Percentiles rank a stretch among this genome's conserved stretches.
Conservation (phyloP, 2,329 filamentous ascomycete genomes). For the Fusarium papillatum region DNA sequence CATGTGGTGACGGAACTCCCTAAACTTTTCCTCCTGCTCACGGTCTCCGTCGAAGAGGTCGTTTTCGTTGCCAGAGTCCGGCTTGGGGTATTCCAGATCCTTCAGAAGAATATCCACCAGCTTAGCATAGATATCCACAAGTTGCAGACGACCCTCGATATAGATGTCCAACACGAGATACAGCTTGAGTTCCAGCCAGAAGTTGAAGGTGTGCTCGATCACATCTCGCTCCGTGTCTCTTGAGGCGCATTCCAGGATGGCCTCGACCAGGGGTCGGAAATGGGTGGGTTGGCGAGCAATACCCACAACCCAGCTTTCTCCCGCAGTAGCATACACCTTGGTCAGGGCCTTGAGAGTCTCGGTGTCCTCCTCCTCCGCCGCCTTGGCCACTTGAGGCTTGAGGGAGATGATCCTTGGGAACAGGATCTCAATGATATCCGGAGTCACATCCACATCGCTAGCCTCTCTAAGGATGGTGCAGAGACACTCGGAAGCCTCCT, state of each 20-base stretch:
- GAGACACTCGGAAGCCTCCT: slow-evolving; percentile 91
- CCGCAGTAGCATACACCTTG: slow-evolving; percentile 91
- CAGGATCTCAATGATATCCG: slow-evolving; percentile 84
- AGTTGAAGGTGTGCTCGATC: slow-evolving; percentile 93
- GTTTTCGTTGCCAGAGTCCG: slow-evolving; percentile 78
- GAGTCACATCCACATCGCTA: slow-evolving; percentile 90
- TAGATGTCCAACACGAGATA: slow-evolving; percentile 94
- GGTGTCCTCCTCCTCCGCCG: slow-evolving; percentile 84
- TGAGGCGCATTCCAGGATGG: slow-evolving; percentile 91
- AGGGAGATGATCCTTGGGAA: slow-evolving; percentile 86
- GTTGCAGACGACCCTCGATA: slow-evolving; percentile 81
- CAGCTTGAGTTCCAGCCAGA: slow-evolving; percentile 99
- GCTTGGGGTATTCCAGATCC: slow-evolving; percentile 88
- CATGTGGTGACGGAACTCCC: slow-evolving; percentile 97
- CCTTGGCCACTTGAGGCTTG: slow-evolving; percentile 80
- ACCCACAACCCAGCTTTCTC: slow-evolving; percentile 93
- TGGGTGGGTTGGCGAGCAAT: slow-evolving; percentile 87
- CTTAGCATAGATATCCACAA: slow-evolving; percentile 87
- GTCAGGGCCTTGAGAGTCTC: slow-evolving; percentile 92
- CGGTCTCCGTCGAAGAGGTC: slow-evolving; percentile 97
- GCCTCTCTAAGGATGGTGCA: slow-evolving; percentile 95
- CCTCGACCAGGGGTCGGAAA: slow-evolving; percentile 89
- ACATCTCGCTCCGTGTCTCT: slow-evolving; percentile 91
- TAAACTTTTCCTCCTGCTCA: slow-evolving; percentile 96
- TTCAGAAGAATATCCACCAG: slow-evolving; percentile 94